Percentiles rank a stretch among this genome's conserved stretches.
These are phyloP conservation scores for Phytophthora tentaculata DNA, from an alignment of 352 stramenopile species.

Conservation along the genomic window DNA sequence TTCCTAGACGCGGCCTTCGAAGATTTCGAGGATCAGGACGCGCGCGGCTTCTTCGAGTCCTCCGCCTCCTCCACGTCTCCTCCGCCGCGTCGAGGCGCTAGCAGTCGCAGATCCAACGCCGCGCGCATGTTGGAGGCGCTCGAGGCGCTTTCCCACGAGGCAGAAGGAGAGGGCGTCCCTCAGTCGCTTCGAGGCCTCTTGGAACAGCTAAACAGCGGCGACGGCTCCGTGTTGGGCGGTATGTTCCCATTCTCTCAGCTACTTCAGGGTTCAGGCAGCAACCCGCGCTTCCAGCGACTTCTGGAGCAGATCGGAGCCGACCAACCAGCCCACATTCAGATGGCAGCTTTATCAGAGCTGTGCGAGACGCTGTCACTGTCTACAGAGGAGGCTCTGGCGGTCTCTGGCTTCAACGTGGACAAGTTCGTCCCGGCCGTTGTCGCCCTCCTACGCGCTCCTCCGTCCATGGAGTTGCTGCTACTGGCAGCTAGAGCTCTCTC, in stretches of 20 bases:
- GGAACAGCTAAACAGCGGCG: constrained; percentile 33
- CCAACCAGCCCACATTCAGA: constrained; percentile 45
- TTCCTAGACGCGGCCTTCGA: constrained; percentile 38
- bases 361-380: constrained; percentile 78
- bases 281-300: constrained; percentile 51
- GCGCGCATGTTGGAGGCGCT: constrained; percentile 61
- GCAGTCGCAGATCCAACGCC: constrained; percentile 30
- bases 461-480: constrained; percentile 72
- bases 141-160: constrained; percentile 54
- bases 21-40: constrained; percentile 43
- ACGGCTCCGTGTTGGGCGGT: constrained; percentile 37
- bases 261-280: constrained; percentile 38
- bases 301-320: constrained; percentile 46
- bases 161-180: constrained; percentile 35
- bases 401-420: constrained; percentile 74
- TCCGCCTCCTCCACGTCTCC: neutral
- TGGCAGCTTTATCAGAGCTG: constrained; percentile 61
- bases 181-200: constrained; percentile 52
- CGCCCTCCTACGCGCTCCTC: constrained; percentile 44
- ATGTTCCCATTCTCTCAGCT: constrained; percentile 68
- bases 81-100: neutral
- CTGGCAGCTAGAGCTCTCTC: constrained; percentile 60
- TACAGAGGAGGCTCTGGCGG: constrained; percentile 64
- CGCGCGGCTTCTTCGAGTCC: constrained; percentile 31
- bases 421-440: constrained; percentile 57